Conservation (phyloP, 257 asterid genomes). For the Capsicum pubescens region DNA sequence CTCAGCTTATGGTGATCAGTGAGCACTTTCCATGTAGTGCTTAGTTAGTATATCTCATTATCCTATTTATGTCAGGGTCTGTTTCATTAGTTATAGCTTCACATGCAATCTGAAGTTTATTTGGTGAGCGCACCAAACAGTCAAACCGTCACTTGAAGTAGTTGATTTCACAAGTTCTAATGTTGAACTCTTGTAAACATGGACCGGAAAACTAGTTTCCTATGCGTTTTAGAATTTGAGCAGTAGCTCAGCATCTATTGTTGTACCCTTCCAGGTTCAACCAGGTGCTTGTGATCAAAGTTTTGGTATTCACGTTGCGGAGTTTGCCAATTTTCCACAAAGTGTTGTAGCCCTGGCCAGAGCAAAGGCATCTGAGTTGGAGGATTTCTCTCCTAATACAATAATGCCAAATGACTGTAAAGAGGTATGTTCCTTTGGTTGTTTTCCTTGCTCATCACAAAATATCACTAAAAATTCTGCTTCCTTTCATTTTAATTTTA, state of each 20-base stretch:
- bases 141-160: neutral
- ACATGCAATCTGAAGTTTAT: slow-evolving; percentile 3
- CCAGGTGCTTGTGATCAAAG: slow-evolving; percentile 99
- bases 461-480: neutral
- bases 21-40: neutral
- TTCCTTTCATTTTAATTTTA: neutral
- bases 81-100: neutral
- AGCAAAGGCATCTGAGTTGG: slow-evolving; percentile 93
- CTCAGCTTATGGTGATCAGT: neutral
- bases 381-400: slow-evolving; percentile 78
- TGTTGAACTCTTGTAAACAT: neutral
- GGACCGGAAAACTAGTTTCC: slow-evolving; percentile 15
- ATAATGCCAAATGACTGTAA: slow-evolving; percentile 44
- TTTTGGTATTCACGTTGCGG: slow-evolving; percentile 98
- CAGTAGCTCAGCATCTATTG: slow-evolving; percentile 17
- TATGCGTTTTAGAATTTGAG: neutral
- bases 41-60: neutral
- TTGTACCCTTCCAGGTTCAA: slow-evolving; percentile 65
- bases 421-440: slow-evolving; percentile 52
- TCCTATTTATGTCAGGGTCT: neutral
- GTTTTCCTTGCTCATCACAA: slow-evolving; percentile 19
- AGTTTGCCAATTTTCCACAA: slow-evolving; percentile 95
- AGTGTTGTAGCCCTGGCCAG: slow-evolving; percentile 90
- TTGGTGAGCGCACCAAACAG: neutral
- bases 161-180: slow-evolving; percentile 4